A percentile compares a stretch with the other conserved stretches of the same genome.
These are phyloP conservation scores for Chlorella sp. DNA, from an alignment of 139 green algal species.

Conservation along the genomic window DNA sequence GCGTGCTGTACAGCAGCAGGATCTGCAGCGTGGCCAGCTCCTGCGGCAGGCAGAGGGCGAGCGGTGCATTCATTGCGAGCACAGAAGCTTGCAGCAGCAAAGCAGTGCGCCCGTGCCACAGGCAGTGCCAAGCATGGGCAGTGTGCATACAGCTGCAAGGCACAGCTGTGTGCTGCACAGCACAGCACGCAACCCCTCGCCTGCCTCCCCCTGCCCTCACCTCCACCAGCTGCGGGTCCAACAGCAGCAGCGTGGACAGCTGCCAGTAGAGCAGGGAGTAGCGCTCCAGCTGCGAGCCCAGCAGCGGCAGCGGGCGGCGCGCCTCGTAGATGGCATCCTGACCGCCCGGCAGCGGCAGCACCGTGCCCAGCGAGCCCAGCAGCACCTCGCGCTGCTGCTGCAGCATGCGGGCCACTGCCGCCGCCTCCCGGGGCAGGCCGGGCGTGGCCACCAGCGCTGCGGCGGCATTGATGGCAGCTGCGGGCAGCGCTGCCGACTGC, in stretches of 20 bases:
- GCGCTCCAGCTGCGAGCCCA: too few species aligned
- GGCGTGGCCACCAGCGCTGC: not conserved
- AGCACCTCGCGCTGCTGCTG: slow-evolving; percentile 24
- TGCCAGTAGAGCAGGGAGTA: slow-evolving; percentile 13
- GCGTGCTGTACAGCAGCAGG: slow-evolving; percentile 62
- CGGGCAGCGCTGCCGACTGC: not conserved
- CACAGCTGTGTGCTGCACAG: not conserved
- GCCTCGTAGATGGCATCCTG: too few species aligned
- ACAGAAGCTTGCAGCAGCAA: not conserved
- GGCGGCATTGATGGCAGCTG: not conserved
- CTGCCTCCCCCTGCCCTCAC: not conserved
- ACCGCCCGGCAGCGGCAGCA: not conserved
- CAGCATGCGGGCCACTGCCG: not conserved
- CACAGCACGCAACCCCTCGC: not conserved
- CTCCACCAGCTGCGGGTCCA: slow-evolving; percentile 9
- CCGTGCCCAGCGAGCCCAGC: not conserved
- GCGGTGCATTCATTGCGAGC: not conserved
- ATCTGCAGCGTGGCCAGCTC: slow-evolving; percentile 58
- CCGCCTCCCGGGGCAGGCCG: not conserved
- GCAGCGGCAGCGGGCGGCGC: slow-evolving; percentile 14
- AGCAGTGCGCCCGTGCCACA: too few species aligned
- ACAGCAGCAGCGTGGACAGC: slow-evolving; percentile 2
- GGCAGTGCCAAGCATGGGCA: not conserved
- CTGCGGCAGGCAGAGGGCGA: not conserved
- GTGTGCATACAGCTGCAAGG: too few species aligned